Evolutionary conservation across 202 grass and related monocot genomes (phyloP).

Genomic region (Zizania palustris): DNA sequence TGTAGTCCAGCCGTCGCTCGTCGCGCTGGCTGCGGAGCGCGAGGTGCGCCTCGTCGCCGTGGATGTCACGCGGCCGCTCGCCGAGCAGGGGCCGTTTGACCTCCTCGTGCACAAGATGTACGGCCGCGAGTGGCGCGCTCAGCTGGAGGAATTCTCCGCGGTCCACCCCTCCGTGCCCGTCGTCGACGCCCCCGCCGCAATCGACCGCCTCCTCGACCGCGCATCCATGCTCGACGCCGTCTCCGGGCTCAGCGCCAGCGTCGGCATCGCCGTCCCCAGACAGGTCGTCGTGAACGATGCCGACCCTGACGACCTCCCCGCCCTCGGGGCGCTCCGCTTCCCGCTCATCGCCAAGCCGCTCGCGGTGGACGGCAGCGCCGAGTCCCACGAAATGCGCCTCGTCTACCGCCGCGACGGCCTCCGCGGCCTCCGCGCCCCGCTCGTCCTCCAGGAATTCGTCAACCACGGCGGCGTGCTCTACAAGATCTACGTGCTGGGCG

Average conservation of each 20-base stretch:
- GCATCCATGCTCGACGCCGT: slow-evolving; percentile 78
- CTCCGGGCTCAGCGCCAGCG: slow-evolving; percentile 47
- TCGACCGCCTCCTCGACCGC: slow-evolving; percentile 79
- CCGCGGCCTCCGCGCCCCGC: slow-evolving; percentile 43
- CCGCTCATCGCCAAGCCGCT: slow-evolving; percentile 82
- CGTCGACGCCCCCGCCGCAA: slow-evolving; percentile 55
- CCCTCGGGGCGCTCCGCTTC: slow-evolving; percentile 52
- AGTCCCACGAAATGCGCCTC: slow-evolving; percentile 73
- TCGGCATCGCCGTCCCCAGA: slow-evolving; percentile 37
- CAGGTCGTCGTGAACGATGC: slow-evolving; percentile 60
- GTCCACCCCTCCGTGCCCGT: slow-evolving; percentile 57
- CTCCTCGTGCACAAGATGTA: slow-evolving; percentile 80
- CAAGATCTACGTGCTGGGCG: slow-evolving; percentile 76
- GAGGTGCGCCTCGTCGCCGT: slow-evolving; percentile 61
- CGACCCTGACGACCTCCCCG: slow-evolving; percentile 11
- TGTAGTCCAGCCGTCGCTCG: slow-evolving; percentile 68
- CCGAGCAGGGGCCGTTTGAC: slow-evolving; percentile 71
- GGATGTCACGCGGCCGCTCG: slow-evolving; percentile 51
- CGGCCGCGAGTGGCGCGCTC: slow-evolving; percentile 52
- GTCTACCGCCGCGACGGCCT: slow-evolving; percentile 69
- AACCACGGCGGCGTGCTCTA: slow-evolving; percentile 88
- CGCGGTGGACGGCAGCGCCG: slow-evolving; percentile 65
- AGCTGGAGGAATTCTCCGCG: slow-evolving; percentile 58
- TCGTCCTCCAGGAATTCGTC: slow-evolving; percentile 86
- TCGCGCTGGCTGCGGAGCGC: slow-evolving; percentile 35